Percentiles rank a stretch among this genome's conserved stretches.
phyloP scores from a whole-genome alignment of 1,139 yeast species.

The Yamadazyma diospyri region DNA sequence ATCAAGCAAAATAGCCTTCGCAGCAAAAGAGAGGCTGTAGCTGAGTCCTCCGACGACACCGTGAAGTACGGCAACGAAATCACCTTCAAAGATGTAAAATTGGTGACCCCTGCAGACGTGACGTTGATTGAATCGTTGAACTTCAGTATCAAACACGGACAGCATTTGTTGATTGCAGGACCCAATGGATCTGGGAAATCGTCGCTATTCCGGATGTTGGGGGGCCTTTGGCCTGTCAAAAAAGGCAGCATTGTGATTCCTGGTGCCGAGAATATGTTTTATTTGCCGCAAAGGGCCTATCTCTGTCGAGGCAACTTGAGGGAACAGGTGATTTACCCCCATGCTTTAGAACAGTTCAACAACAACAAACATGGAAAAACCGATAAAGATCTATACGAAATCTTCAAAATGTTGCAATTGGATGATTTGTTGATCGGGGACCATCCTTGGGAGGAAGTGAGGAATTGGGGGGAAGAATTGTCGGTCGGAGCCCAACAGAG shows the following conservation, averaged over 20 bases:
- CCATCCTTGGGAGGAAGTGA: conserved; percentile 56
- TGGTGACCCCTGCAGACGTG: conserved; percentile 83
- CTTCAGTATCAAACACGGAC: conserved; percentile 75
- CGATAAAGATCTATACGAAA: conserved; percentile 60
- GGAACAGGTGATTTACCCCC: conserved; percentile 89
- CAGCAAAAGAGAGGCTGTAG: conserved; percentile 7
- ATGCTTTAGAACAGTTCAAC: conserved; percentile 57
- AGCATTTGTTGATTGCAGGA: conserved; percentile 85
- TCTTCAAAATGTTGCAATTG: conserved; percentile 57
- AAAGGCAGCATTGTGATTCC: conserved; percentile 66
- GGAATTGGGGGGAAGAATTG: conserved; percentile 87
- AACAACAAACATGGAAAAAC: conserved; percentile 39
- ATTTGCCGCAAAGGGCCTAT: conserved; percentile 90
- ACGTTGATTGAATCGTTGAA: conserved; percentile 62
- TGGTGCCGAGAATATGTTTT: conserved; percentile 67
- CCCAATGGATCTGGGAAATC: conserved; percentile 97
- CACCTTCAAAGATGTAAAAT: conserved; percentile 68
- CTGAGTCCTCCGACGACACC: conserved; percentile 10
- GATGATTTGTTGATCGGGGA: conserved; percentile 46
- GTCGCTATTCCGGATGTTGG: conserved; percentile 81
- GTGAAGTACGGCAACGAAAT: conserved; percentile 53
- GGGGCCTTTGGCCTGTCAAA: conserved; percentile 90
- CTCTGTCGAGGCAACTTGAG: conserved; percentile 69
- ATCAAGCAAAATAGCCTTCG: conserved; percentile 39
- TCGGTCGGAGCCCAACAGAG: conserved; percentile 92